These are phyloP conservation scores for Neophaeococcomyces mojaviensis DNA, from an alignment of 2,329 filamentous ascomycete genomes.

Conservation along the genomic window DNA sequence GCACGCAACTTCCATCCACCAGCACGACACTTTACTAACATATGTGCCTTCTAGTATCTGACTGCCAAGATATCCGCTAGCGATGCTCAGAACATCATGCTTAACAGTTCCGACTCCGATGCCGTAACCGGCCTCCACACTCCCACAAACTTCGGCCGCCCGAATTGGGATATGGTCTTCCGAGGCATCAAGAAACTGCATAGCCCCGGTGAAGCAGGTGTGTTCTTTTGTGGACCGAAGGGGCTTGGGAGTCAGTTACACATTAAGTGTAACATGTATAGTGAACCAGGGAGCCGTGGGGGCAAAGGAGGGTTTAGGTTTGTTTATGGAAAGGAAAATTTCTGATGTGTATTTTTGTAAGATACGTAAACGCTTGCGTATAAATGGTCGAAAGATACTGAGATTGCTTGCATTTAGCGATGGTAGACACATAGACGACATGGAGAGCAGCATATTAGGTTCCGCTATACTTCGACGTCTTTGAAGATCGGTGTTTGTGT, in stretches of 20 bases:
- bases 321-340: conserved; percentile 47
- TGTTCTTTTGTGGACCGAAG: conserved; percentile 83
- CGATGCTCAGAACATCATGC: conserved; percentile 86
- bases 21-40: neutral
- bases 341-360: too few species aligned
- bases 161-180: conserved; percentile 89
- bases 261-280: conserved; percentile 82
- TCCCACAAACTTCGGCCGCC: conserved; percentile 76
- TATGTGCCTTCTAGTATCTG: conserved; percentile 49
- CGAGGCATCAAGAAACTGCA: conserved; percentile 74
- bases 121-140: conserved; percentile 75
- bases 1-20: too few species aligned
- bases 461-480: too few species aligned
- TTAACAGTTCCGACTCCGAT: conserved; percentile 72
- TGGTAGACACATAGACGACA: too few species aligned
- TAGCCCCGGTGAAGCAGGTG: conserved; percentile 62
- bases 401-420: too few species aligned
- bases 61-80: conserved; percentile 81
- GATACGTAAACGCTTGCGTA: too few species aligned
- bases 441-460: too few species aligned
- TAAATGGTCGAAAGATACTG: too few species aligned
- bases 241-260: conserved; percentile 68
- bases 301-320: conserved; percentile 48
- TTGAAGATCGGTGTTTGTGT: too few species aligned
- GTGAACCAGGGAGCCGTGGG: conserved; percentile 48